Evolutionary conservation across 805 yeast genomes (phyloP), one percentile per base, ranked within the genome.

Genomic region (Lipomyces spencermartinsiae): DNA sequence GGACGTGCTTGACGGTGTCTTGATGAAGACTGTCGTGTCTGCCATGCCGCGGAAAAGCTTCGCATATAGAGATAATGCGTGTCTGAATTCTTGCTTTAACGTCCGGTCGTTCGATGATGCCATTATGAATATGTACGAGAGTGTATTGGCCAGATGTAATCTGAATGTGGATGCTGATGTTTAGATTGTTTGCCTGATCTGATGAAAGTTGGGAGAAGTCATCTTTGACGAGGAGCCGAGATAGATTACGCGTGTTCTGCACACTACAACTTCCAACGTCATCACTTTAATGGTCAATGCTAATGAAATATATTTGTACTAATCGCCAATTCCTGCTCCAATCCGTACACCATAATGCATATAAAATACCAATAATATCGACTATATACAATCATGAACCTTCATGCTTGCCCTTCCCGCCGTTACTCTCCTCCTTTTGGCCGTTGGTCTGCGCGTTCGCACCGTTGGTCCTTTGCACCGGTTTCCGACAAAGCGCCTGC

Each of bases 31-130:
- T 9, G 58, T 33, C 12, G 61, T 46, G 16, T 59, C 67, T 6
- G n/a, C 29, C 14, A 31, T 12, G 16, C 55, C 54, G 22, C 61
- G 4, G 61, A 68, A 43, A 2, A 69, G 58, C n/a, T 59, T 22
- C 22, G 61, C 35, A 29, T 69, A 69, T n/a, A 58, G 34, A 7
- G 64, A 55, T 2, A 64, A 55, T 8, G 71, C 72, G 12, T 67
- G n/a, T 6, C 54, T 35, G 34, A 68, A 61, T 37, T 64, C 71
- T 37, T 69, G 65, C 63, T 62, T 67, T 5, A 69, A 51, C 7
- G 71, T 63, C n/a, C 68, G 53, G 16, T 61, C 67, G 22, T n/a
- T 43, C 49, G 12, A 19, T n/a, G 49, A 16, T 19, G 49, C 22
- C 49, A 43, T 43, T 12, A 6, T 16, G 49, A 55, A 31, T 34